Base-by-base conservation (phyloP, 345 rosid genomes). In the Camelina sativa region DNA sequence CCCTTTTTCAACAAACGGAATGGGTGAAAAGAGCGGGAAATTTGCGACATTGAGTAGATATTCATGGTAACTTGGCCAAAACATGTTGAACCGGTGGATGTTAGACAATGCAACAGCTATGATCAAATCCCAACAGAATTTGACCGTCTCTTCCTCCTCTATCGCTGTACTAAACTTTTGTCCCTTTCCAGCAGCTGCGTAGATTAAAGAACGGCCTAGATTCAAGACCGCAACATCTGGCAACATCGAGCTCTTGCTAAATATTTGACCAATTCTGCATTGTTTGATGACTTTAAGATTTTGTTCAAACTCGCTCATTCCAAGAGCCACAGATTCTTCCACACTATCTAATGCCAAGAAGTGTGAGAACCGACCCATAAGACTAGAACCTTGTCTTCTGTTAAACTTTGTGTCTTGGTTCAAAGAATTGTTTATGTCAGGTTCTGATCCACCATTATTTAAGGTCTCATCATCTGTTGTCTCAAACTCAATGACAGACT, bases 161-260 rank as follows among this genome's bases (percentile, higher is more conserved):
- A 85, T 72, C 1, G 93, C 87, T 1, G 99, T 92, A 76, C 91
- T 92, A 64, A 95, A 91, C 78, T 91, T 91, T 52, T 94, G 98
- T 66, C 97, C 98, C 79, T 88, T 90, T 9, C 98, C 98, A 0
- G 87, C 98, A 2, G 97, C 96, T 11, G 98, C 92, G 51, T 87
- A 94, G 66, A 94, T 91, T 11, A 94, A 38, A 16, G 91, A 88
- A 19, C 95, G 89, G 1, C 96, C 97, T 8, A 94, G 87, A 72
- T 86, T 82, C 16, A 85, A 46, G 13, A 94, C 78, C 22, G 91
- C 85, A 6, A 80, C 93, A 4, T 72, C 81, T 0, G 93, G 87
- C 6, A 94, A 72, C 46, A 77, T 78, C 2, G 78, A 78, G 59
- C 91, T 89, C 41, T 79, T 86, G 65, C 84, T 80, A 81, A 94